Percentiles rank a stretch among this genome's conserved stretches.
Conservation (phyloP, 768 basidiomycete genomes). For the Trametes coccinea region DNA sequence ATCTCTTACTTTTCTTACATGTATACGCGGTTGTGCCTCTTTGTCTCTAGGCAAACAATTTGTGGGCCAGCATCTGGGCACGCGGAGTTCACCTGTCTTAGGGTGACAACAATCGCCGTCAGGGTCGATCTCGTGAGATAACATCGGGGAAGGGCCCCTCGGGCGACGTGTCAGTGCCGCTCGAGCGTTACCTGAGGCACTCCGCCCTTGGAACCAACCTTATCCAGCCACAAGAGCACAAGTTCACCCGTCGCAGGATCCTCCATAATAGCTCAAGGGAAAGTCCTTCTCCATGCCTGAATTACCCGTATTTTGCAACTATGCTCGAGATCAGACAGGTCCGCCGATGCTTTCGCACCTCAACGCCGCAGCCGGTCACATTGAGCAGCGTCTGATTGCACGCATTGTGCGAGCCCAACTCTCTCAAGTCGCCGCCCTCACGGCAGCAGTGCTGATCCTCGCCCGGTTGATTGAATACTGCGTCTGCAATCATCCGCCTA, state of each 20-base stretch:
- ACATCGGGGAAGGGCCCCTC: not conserved
- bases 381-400: not conserved
- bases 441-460: constrained; percentile 1
- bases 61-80: no score
- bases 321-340: constrained; percentile 10
- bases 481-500: not conserved
- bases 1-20: no score
- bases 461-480: not conserved
- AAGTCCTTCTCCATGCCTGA: not conserved
- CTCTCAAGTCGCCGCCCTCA: not conserved
- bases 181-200: not conserved
- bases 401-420: not conserved
- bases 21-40: no score
- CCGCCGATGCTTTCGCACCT: constrained; percentile 11
- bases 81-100: no score
- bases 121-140: not conserved
- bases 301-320: not conserved
- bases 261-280: not conserved
- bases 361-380: constrained; percentile 10
- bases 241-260: not conserved
- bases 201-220: not conserved
- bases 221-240: not conserved
- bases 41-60: no score
- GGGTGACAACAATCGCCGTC: not conserved
- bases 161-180: not conserved